Evolutionary conservation across 208 protist species (phyloP).

Genomic region (Acanthamoeba sp.): DNA sequence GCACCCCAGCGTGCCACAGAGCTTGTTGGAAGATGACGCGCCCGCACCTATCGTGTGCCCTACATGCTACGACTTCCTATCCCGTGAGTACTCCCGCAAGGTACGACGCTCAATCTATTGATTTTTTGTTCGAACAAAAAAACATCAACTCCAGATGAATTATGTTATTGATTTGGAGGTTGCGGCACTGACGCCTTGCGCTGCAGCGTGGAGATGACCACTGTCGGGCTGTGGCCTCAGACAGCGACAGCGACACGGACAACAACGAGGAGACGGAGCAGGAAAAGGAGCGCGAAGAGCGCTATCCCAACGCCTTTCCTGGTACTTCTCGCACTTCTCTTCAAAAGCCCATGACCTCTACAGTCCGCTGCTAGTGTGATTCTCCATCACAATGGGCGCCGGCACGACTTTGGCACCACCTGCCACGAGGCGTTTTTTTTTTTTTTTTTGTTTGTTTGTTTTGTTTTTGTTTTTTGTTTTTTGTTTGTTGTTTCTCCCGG

Average conservation of each 20-base stretch:
- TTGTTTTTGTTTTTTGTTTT: too few species aligned
- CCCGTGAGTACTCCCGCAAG: neutral
- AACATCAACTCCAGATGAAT: neutral
- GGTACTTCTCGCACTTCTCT: too few species aligned
- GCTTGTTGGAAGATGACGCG: constrained; percentile 32
- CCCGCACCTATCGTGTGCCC: neutral
- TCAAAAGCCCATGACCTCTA: too few species aligned
- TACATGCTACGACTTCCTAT: neutral
- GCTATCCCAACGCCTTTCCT: neutral
- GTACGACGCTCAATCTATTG: neutral
- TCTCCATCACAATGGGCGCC: too few species aligned
- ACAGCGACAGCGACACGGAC: neutral
- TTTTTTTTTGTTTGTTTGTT: too few species aligned
- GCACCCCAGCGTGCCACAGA: constrained; percentile 6
- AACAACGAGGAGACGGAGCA: neutral
- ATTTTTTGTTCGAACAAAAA: neutral
- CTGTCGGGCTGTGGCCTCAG: neutral
- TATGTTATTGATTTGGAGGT: too few species aligned
- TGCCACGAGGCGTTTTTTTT: too few species aligned
- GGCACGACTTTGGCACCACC: too few species aligned
- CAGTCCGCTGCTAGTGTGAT: too few species aligned
- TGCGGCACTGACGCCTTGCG: too few species aligned
- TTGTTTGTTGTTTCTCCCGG: too few species aligned
- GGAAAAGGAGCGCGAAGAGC: neutral
- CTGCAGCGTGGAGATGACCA: neutral